Evolutionary conservation across 495 filamentous ascomycete genomes (phyloP), one percentile per base, ranked within the genome.

Genomic region (Saxispiralis lemnorum): DNA sequence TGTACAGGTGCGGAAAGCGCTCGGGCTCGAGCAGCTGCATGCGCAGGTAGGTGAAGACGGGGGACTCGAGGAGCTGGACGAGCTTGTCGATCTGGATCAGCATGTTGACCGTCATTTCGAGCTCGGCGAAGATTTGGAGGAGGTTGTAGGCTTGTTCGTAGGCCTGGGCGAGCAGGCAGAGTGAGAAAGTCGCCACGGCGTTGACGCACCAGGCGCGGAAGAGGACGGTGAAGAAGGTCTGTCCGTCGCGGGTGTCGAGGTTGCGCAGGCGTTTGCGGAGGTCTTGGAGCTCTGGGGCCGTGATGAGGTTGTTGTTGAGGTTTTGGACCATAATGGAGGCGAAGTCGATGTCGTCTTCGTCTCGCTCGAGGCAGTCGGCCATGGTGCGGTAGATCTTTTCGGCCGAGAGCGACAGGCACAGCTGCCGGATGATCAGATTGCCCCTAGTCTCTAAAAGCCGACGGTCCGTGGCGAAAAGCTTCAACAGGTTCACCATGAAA

Each of bases 291-390:
- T 99, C 86, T 0, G 92, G 92, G 0, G 92, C 92, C 10, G 92
- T 99, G 51, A 96, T 96, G 15, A 99, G 71, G 51, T 96, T 99
- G 55, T 99, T 99, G 62, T 99, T 99, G 35, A 99, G 68, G 59
- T 96, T 95, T 56, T 96, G 92, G 19, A 99, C 85, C 92, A 99
- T 99, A 52, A 96, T 99, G 51, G 87, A 94, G 14, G 92, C 86
- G 60, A 99, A 99, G 57, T 96, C 92, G 28, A 95, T 70, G 56
- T 99, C 89, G 60, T 96, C 89, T 21, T 96, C 88, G 59, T 99
- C 92, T 49, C 92, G 93, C 60, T 96, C 92, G 6, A 99, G 77
- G 59, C 89, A 94, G 49, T 96, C 92, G 36, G 92, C 92, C 39
- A 99, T 62, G 4, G 86, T 96, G 24, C 92, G 79, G 56, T 95